Base-by-base conservation (phyloP, 345 rosid species). In the Citrus unshiu region DNA sequence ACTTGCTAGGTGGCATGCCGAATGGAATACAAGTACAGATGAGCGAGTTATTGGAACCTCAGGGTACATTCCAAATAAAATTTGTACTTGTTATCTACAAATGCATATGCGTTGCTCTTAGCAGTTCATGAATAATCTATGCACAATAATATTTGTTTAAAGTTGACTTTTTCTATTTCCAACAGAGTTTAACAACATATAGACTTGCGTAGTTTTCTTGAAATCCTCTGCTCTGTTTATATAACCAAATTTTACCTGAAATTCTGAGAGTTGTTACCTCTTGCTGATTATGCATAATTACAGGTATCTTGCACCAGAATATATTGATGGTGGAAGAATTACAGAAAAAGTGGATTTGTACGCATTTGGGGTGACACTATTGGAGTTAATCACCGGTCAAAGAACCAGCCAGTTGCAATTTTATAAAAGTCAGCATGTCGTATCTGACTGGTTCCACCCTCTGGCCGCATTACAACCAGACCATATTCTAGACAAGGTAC, bases 241-340 rank as follows among this genome's bases (percentile, higher is more conserved):
- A 4, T 40, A 9, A 43, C 16, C 4, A 51, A 13, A 34, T 49
- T 30, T 3, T 10, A 32, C 46, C 64, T 13, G 24, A 60, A 54
- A 60, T 39, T 9, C 29, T 2, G 30, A 32, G 57, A 21, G 12
- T 78, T 3, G 29, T n/a, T 34, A 13, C 30, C n/a, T 54, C 70
- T 18, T 61, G 30, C 39, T 43, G 25, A 62, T 72, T 39, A 68
- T 82, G 76, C 73, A 68, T 74, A 35, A 75, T 71, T 74, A 27
- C 87, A 91, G 95, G 76, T 90, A 82, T 76, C 90, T 89, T 62
- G 93, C 93, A 30, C 91, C 96, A 21, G 96, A 90, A 76, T 92
- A 87, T 68, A 65, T 81, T 39, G 80, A 86, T 60, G 88, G 85
- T 68, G 89, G 93, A 77, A 85, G 77, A 74, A 82, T 84, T 65